Evolutionary conservation across 352 stramenopile species (phyloP).

Genomic region (Phytophthora sojae): DNA sequence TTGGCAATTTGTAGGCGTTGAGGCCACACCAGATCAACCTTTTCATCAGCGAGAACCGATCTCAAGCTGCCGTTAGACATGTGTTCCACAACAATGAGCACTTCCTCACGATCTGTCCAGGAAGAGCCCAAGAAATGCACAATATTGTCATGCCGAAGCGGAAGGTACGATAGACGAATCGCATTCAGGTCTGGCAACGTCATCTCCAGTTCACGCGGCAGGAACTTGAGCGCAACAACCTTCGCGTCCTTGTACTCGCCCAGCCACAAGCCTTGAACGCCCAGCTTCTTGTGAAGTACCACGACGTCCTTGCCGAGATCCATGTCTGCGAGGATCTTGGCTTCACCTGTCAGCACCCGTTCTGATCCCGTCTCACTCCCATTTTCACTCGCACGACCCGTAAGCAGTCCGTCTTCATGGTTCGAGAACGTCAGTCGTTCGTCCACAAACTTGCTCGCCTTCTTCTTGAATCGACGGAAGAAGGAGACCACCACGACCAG

Average conservation of each 20-base stretch:
- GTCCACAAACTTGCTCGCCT: slow-evolving; percentile 45
- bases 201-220: slow-evolving; percentile 44
- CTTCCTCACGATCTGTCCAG: slow-evolving; percentile 61
- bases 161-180: slow-evolving; percentile 59
- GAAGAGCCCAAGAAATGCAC: slow-evolving; percentile 72
- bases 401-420: slow-evolving; percentile 36
- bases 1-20: slow-evolving; percentile 57
- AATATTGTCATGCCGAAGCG: slow-evolving; percentile 74
- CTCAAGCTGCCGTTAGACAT: slow-evolving; percentile 78
- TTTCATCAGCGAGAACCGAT: slow-evolving; percentile 54
- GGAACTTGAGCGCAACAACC: slow-evolving; percentile 66
- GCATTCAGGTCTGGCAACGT: slow-evolving; percentile 52
- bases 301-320: slow-evolving; percentile 61
- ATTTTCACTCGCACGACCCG: slow-evolving; percentile 9
- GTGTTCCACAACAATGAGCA: slow-evolving; percentile 78
- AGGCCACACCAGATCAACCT: slow-evolving; percentile 64
- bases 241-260: slow-evolving; percentile 53
- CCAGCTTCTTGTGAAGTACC: slow-evolving; percentile 58
- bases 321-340: slow-evolving; percentile 49
- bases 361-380: slow-evolving; percentile 19
- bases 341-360: slow-evolving; percentile 9
- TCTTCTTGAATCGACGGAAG: slow-evolving; percentile 49
- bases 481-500: slow-evolving; percentile 44
- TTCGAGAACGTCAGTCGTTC: slow-evolving; percentile 46
- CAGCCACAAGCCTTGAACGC: slow-evolving; percentile 60